These are phyloP conservation scores for Phylloporus sp. DNA, from an alignment of 768 basidiomycete genomes.

Conservation along the genomic window DNA sequence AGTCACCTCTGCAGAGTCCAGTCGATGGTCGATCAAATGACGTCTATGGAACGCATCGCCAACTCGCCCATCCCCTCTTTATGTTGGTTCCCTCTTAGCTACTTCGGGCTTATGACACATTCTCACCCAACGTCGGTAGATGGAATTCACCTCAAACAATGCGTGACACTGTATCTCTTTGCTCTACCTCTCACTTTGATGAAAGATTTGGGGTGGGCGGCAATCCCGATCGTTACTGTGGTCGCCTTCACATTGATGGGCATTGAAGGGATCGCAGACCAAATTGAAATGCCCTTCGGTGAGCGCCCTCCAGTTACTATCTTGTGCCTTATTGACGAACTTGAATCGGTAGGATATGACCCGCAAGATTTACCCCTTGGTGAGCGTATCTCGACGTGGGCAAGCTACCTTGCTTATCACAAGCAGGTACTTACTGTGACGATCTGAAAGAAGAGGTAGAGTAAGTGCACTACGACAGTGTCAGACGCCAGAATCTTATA, in stretches of 20 bases:
- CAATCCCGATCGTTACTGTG: conserved; percentile 79
- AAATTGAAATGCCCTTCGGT: conserved; percentile 96
- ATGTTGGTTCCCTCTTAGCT: conserved; percentile 48
- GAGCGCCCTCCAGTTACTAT: conserved; percentile 12
- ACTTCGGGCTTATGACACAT: background rate
- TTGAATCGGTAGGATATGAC: conserved; percentile 45
- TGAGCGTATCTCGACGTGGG: conserved; percentile 29
- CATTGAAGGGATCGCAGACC: conserved; percentile 92
- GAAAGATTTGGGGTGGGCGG: conserved; percentile 75
- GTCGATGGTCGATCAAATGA: conserved; percentile 79
- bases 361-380: conserved; percentile 70
- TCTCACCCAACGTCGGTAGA: conserved; percentile 40
- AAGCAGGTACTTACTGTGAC: conserved; percentile 72
- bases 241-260: conserved; percentile 92
- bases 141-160: conserved; percentile 91
- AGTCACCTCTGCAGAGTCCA: conserved; percentile 50
- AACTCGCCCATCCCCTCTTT: conserved; percentile 80
- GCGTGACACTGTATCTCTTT: conserved; percentile 89
- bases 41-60: conserved; percentile 85
- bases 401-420: background rate
- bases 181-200: conserved; percentile 85
- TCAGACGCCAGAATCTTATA: conserved; percentile 2
- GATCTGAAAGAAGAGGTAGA: conserved; percentile 83
- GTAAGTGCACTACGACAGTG: conserved; percentile 40
- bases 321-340: background rate